Conservation (phyloP, 176 grass and related monocot species). For the Carex myosuroides region DNA sequence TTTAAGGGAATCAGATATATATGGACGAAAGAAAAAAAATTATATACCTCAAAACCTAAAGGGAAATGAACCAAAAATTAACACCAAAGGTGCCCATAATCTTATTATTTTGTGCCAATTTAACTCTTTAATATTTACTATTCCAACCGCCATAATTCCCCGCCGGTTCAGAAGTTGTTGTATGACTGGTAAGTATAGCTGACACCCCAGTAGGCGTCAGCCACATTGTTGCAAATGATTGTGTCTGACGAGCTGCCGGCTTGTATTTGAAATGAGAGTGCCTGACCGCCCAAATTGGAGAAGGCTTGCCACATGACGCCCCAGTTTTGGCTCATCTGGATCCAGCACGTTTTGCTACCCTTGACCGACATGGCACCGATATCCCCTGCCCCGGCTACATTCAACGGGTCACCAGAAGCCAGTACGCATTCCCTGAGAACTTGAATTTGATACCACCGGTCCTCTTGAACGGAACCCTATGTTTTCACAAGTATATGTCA, state of each 20-base stretch:
- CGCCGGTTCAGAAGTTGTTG: conserved; percentile 29
- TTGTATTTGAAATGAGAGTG: conserved; percentile 33
- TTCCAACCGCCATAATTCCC: neutral
- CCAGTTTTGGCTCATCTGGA: conserved; percentile 45
- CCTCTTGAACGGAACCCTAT: conserved; percentile 43
- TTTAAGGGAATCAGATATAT: neutral
- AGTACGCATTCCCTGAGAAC: conserved; percentile 60
- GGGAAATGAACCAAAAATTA: neutral
- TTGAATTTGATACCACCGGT: conserved; percentile 38
- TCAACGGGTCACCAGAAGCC: conserved; percentile 48
- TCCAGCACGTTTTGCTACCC: neutral
- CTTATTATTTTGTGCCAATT: neutral
- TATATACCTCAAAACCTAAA: conserved; percentile 6
- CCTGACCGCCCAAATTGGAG: conserved; percentile 11
- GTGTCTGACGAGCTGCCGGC: conserved; percentile 32
- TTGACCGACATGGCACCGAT: conserved; percentile 24
- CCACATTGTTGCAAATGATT: conserved; percentile 34
- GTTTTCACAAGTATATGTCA: neutral
- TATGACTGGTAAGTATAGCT: conserved; percentile 54
- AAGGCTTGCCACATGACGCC: conserved; percentile 50
- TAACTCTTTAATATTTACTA: neutral
- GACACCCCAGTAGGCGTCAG: conserved; percentile 25
- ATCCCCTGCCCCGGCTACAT: conserved; percentile 55
- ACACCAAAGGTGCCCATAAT: too few species aligned
- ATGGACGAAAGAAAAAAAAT: neutral